phyloP scores from a whole-genome alignment of 805 yeast genomes.

The Metschnikowia arizonensis region DNA sequence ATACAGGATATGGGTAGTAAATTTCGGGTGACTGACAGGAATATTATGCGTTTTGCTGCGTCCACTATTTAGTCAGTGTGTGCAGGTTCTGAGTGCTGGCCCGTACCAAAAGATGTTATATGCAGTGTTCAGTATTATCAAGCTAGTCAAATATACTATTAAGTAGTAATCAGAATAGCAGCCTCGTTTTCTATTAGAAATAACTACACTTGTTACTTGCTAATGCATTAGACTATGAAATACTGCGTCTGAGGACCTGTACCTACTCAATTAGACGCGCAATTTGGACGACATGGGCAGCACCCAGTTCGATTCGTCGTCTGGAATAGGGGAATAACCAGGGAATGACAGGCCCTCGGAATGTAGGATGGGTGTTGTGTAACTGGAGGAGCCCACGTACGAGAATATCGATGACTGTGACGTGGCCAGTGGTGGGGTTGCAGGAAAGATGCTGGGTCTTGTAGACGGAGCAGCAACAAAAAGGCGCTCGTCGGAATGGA shows the following conservation, averaged over 20 bases:
- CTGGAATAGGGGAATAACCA: constrained; percentile 14
- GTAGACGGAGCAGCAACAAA: constrained; percentile 7
- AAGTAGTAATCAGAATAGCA: too few species aligned
- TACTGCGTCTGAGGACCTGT: background rate
- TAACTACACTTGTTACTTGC: background rate
- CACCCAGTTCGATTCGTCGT: constrained; percentile 15
- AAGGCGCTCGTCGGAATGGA: constrained; percentile 5
- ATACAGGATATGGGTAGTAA: background rate
- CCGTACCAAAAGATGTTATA: too few species aligned
- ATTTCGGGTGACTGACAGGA: too few species aligned
- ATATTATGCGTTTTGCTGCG: too few species aligned
- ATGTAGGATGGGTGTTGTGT: constrained; percentile 17
- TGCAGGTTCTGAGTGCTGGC: too few species aligned
- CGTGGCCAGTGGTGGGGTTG: constrained; percentile 42
- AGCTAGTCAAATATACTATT: too few species aligned
- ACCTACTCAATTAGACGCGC: constrained; percentile 3
- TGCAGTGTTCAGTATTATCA: too few species aligned
- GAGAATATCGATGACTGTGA: constrained; percentile 39
- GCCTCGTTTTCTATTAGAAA: too few species aligned
- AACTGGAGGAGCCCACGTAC: constrained; percentile 14
- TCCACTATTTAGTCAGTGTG: too few species aligned
- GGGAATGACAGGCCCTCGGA: constrained; percentile 11
- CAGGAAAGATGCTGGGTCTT: constrained; percentile 20
- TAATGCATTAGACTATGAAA: background rate
- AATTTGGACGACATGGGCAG: constrained; percentile 17